These are phyloP conservation scores for Amphichorda felina DNA, from an alignment of 2,329 filamentous ascomycete species.

Conservation along the genomic window DNA sequence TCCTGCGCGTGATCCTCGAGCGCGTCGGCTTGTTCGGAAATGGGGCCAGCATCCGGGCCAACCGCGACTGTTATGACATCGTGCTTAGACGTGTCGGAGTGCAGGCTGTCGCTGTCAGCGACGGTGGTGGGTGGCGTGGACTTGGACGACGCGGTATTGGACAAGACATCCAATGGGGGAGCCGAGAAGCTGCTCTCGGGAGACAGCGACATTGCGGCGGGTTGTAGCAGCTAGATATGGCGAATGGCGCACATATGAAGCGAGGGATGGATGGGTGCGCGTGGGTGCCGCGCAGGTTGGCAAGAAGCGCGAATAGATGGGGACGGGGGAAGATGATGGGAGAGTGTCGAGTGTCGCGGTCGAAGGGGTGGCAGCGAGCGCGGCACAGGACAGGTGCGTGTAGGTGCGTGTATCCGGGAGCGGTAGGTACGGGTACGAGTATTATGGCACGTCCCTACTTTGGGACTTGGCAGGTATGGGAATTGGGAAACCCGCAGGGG, in stretches of 20 bases:
- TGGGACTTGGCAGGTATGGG: no score
- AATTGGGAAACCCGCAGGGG: no score
- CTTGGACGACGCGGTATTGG: constrained; percentile 41
- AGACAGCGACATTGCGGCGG: constrained; percentile 18
- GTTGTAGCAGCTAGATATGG: background rate
- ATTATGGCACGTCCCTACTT: no score
- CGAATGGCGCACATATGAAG: constrained; percentile 3
- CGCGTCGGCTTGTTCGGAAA: constrained; percentile 5
- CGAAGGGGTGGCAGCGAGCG: background rate
- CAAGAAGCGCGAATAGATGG: no score
- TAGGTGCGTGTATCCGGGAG: no score
- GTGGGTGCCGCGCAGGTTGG: background rate
- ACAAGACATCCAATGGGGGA: constrained; percentile 20
- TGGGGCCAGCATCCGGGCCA: background rate
- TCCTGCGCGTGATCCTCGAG: background rate
- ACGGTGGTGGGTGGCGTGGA: constrained; percentile 58
- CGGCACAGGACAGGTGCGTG: background rate
- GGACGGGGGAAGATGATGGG: background rate
- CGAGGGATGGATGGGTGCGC: background rate
- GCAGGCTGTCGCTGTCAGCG: constrained; percentile 48
- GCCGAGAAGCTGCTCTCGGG: constrained; percentile 18
- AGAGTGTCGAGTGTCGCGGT: background rate
- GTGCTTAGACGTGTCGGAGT: constrained; percentile 29
- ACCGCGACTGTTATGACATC: constrained; percentile 19
- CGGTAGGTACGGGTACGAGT: no score